phyloP scores from a whole-genome alignment of 2,329 filamentous ascomycete genomes.

The Sclerotinia glacialis region DNA sequence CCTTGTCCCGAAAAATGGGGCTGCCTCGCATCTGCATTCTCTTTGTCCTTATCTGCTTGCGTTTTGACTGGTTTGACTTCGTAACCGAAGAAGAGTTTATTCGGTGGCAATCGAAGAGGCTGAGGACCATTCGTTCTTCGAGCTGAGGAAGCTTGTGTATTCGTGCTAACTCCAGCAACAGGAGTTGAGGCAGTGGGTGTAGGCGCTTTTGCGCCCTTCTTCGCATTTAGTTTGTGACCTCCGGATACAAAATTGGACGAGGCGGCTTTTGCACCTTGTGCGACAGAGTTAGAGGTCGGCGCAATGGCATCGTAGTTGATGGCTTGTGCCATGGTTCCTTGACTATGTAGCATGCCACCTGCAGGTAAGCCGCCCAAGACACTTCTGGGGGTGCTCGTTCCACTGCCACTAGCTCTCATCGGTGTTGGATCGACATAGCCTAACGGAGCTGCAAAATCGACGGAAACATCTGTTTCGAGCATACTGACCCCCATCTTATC shows the following conservation, averaged over 20 bases:
- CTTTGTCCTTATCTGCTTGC: conserved; percentile 66
- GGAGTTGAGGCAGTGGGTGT: conserved; percentile 74
- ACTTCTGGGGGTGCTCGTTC: conserved; percentile 83
- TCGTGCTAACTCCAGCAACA: conserved; percentile 53
- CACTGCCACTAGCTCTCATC: conserved; percentile 50
- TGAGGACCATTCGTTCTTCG: conserved; percentile 73
- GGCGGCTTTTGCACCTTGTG: conserved; percentile 58
- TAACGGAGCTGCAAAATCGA: conserved; percentile 91
- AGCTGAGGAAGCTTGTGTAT: conserved; percentile 35
- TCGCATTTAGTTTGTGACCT: conserved; percentile 78
- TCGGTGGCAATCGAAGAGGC: conserved; percentile 77
- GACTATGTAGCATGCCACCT: conserved; percentile 73
- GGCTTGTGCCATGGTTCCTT: conserved; percentile 94
- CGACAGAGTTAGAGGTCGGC: conserved; percentile 66
- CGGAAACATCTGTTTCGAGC: conserved; percentile 92
- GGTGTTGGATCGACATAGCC: conserved; percentile 88
- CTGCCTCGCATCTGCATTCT: conserved; percentile 61
- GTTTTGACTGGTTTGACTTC: conserved; percentile 86
- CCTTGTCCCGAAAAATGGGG: conserved; percentile 83
- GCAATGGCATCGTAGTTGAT: conserved; percentile 95
- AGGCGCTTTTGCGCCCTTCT: conserved; percentile 74
- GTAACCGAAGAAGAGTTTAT: conserved; percentile 96
- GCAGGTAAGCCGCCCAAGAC: conserved; percentile 59
- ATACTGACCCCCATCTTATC: conserved; percentile 87
- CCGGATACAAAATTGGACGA: conserved; percentile 76